Percentiles rank a stretch among this genome's conserved stretches.
These are phyloP conservation scores for Anethum foeniculum DNA, from an alignment of 140 eudicot genomes.

Conservation along the genomic window DNA sequence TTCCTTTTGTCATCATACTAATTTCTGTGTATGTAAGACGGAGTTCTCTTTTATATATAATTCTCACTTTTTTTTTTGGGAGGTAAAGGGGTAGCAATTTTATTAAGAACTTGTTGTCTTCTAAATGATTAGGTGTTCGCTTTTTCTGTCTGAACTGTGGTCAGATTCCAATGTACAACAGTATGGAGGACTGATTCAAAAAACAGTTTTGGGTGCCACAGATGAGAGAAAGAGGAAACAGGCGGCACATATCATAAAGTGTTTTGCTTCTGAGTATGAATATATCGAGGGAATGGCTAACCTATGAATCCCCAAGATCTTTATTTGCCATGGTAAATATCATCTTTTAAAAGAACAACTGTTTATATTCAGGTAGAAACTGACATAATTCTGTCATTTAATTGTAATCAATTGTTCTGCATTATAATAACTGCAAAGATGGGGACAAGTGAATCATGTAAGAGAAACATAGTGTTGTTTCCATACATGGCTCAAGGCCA, in stretches of 20 bases:
- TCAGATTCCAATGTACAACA: not conserved
- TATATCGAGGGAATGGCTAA: not conserved
- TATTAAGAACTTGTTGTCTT: not conserved
- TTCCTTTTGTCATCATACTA: no score
- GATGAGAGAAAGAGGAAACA: not conserved
- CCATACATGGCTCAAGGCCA: constrained; percentile 40
- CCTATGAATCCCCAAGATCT: not conserved
- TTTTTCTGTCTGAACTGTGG: not conserved
- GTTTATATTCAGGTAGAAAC: not conserved
- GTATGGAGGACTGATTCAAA: not conserved
- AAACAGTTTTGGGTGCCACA: not conserved
- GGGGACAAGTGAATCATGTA: not conserved
- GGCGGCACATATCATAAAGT: no score
- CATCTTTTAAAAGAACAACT: not conserved
- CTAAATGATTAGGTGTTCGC: not conserved
- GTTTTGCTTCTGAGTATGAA: not conserved
- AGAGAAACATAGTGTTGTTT: constrained; percentile 44
- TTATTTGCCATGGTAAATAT: no score
- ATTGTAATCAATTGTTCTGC: not conserved
- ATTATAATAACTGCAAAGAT: not conserved
- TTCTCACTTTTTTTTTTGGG: not conserved
- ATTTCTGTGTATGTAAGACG: no score
- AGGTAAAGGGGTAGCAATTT: not conserved
- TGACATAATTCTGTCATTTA: not conserved
- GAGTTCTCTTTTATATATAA: no score